Conservation (phyloP, 2,329 filamentous ascomycete genomes). For the Verticillium nubilum region DNA sequence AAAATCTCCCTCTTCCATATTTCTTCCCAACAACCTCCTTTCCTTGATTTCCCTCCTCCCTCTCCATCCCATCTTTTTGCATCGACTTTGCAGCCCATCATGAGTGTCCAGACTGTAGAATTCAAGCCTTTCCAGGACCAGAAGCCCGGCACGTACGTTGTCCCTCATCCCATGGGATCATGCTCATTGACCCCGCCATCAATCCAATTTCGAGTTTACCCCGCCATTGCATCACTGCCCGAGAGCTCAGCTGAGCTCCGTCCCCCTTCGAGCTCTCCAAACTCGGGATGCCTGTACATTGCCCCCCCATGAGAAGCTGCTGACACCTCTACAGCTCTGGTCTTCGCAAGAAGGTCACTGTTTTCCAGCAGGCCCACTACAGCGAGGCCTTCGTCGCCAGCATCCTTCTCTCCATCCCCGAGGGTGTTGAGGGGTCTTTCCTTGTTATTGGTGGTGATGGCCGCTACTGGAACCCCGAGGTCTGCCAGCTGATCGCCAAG, state of each 20-base stretch:
- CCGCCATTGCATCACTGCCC: constrained; percentile 18
- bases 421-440: constrained; percentile 79
- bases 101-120: constrained; percentile 72
- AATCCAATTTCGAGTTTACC: constrained; percentile 19
- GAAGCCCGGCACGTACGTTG: constrained; percentile 95
- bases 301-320: constrained; percentile 1
- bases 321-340: constrained; percentile 62
- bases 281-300: background rate
- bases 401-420: constrained; percentile 93
- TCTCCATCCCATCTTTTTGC: background rate
- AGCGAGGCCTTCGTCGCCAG: constrained; percentile 92
- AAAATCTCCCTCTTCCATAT: background rate
- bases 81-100: constrained; percentile 33
- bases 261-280: constrained; percentile 1
- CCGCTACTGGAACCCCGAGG: constrained; percentile 94
- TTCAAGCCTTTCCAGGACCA: constrained; percentile 89
- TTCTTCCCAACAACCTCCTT: background rate
- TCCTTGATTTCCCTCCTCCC: constrained; percentile 5
- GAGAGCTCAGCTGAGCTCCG: background rate
- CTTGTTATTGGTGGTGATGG: constrained; percentile 97
- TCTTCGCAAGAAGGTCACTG: constrained; percentile 97
- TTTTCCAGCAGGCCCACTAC: constrained; percentile 94
- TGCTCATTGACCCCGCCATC: background rate
- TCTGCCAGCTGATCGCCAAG: constrained; percentile 94
- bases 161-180: constrained; percentile 8